A percentile compares a stretch with the other conserved stretches of the same genome.
Evolutionary conservation across 2,329 filamentous ascomycete species (phyloP).

Genomic region (Exophiala spinifera): DNA sequence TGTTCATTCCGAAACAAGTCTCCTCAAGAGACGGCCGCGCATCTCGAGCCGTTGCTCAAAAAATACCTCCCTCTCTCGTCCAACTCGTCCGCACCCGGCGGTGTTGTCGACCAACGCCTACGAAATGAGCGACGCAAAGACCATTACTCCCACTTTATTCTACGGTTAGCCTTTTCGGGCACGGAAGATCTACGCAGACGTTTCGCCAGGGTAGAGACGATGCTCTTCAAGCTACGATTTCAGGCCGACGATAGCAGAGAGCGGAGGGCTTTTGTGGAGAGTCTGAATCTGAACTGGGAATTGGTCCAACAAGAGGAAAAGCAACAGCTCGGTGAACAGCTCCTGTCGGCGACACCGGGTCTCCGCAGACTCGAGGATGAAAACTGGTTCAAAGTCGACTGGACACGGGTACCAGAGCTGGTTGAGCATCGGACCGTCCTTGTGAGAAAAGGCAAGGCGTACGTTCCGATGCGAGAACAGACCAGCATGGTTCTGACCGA

Average conservation of each 20-base stretch:
- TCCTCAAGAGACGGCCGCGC: slow-evolving; percentile 72
- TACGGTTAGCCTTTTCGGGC: slow-evolving; percentile 84
- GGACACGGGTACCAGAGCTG: slow-evolving; percentile 86
- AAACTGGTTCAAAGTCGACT: slow-evolving; percentile 94
- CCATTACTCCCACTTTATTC: slow-evolving; percentile 96
- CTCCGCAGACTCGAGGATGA: slow-evolving; percentile 65
- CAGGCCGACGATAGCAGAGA: slow-evolving; percentile 72
- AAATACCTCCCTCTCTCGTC: slow-evolving; percentile 81
- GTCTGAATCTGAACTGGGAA: slow-evolving; percentile 80
- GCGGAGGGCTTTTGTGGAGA: slow-evolving; percentile 70
- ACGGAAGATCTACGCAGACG: slow-evolving; percentile 86
- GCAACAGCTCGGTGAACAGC: slow-evolving; percentile 59
- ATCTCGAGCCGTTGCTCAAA: slow-evolving; percentile 82
- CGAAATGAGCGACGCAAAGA: slow-evolving; percentile 82
- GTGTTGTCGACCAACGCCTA: slow-evolving; percentile 51
- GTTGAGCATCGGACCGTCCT: slow-evolving; percentile 77
- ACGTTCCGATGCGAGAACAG: slow-evolving; percentile 83
- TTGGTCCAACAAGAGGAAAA: slow-evolving; percentile 76
- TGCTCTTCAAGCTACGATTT: slow-evolving; percentile 81
- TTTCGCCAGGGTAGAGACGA: slow-evolving; percentile 82
- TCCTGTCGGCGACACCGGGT: slow-evolving; percentile 57
- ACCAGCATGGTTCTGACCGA: slow-evolving; percentile 84
- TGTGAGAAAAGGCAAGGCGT: slow-evolving; percentile 78
- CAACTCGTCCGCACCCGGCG: slow-evolving; percentile 62
- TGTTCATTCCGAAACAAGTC: slow-evolving; percentile 92